Base-by-base conservation (phyloP, 768 basidiomycete genomes). In the Nidularia sp. region DNA sequence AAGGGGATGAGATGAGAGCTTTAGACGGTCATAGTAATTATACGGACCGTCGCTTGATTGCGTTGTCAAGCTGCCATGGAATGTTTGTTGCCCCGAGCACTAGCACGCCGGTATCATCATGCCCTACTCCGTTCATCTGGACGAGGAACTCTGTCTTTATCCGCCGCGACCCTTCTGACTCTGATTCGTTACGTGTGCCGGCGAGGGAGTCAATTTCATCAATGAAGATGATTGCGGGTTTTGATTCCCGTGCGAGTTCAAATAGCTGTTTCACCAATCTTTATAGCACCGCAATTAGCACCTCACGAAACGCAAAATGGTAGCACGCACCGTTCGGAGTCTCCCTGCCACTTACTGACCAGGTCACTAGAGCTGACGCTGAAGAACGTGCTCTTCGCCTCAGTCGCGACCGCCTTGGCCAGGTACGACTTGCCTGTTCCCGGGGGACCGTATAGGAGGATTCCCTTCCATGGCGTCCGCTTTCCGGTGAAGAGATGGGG, bases 271-370 rank as follows among this genome's bases (percentile, higher is more conserved):
- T 94, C 46, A 99, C 97, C 47, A 98, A 78, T 64, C 94, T n/a
- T n/a, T 96, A 53, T 29, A 9, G 43, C 25, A 31, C 22, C 42
- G 43, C 25, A 25, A 25, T 47, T 32, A 49, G 22, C 44, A 54
- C 3, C 36, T 13, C 35, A 39, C 34, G 34, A 8, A 29, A 49
- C 25, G 25, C n/a, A 53, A 43, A 25, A 33, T 41, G 25, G 25
- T 25, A 3, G 22, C 1, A 68, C 84, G 65, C 55, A 90, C 94
- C 96, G 77, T 72, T 98, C 96, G 3, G 93, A 95, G 69, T 99
- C 97, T 53, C 97, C 97, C 74, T 98, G 97, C 97, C 97, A 99
- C 68, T 98, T 99, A 69, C 93, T 95, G 51, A 98, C 97, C 51
- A 99, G 76, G 64, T 98, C 97, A 66, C 86, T 87, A 22, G 91